These are phyloP conservation scores for Talaromyces thailandensis DNA, from an alignment of 495 filamentous ascomycete species.

Conservation along the genomic window DNA sequence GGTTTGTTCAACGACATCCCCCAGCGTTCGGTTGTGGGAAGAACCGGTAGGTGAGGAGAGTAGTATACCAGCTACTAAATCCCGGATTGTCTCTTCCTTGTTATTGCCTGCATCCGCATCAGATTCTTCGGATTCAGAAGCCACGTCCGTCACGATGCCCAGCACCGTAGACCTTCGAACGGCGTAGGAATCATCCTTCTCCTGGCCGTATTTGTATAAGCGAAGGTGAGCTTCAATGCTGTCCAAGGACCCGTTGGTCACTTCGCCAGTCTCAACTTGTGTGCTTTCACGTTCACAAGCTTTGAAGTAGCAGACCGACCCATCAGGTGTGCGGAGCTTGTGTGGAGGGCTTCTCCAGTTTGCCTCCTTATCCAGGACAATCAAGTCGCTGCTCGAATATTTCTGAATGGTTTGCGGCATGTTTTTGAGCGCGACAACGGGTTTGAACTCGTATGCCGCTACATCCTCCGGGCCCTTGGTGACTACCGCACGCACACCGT, in stretches of 20 bases:
- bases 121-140: background rate
- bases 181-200: background rate
- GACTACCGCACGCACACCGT: background rate
- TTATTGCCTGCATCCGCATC: background rate
- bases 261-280: background rate
- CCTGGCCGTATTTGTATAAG: background rate
- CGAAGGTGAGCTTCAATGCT: constrained; percentile 1
- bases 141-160: background rate
- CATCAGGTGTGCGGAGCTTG: background rate
- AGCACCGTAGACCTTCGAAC: background rate
- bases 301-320: background rate
- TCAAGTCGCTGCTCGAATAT: background rate
- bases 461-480: background rate
- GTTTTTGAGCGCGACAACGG: background rate
- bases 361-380: background rate
- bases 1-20: background rate
- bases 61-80: constrained; percentile 1
- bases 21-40: background rate
- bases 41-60: background rate
- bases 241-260: background rate
- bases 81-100: background rate
- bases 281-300: background rate
- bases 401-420: background rate
- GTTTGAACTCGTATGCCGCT: constrained; percentile 2
- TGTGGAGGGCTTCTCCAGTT: constrained; percentile 3